Evolutionary conservation across 2,329 filamentous ascomycete genomes (phyloP).

Genomic region (Fusarium begoniae): DNA sequence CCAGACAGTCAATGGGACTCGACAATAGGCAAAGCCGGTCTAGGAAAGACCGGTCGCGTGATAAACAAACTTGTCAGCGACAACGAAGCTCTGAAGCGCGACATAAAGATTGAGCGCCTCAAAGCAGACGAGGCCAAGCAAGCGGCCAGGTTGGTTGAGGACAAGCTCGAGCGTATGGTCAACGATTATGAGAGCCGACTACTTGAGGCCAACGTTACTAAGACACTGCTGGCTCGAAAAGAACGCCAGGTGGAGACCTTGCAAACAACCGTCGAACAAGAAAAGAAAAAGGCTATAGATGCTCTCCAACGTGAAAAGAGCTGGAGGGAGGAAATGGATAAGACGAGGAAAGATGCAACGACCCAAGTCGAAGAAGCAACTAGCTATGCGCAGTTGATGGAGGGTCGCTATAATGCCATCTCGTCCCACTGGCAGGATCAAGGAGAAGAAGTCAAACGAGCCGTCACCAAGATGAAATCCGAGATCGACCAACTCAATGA

Average conservation of each 20-base stretch:
- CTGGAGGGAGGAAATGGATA: constrained; percentile 73
- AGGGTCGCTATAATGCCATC: constrained; percentile 75
- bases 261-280: constrained; percentile 69
- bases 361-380: constrained; percentile 73
- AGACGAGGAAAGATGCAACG: constrained; percentile 66
- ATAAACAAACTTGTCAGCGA: constrained; percentile 85
- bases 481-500: constrained; percentile 65
- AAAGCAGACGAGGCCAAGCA: constrained; percentile 77
- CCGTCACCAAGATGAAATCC: constrained; percentile 58
- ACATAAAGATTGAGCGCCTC: constrained; percentile 72
- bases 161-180: constrained; percentile 74
- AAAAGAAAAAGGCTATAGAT: constrained; percentile 68
- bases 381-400: constrained; percentile 71
- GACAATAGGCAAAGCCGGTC: constrained; percentile 73
- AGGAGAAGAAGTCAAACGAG: constrained; percentile 67
- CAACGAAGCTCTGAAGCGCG: constrained; percentile 79
- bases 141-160: constrained; percentile 72
- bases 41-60: constrained; percentile 79
- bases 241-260: constrained; percentile 79
- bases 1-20: constrained; percentile 65
- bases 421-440: constrained; percentile 73
- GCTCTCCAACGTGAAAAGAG: constrained; percentile 68
- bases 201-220: constrained; percentile 76
- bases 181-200: constrained; percentile 75
- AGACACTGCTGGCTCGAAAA: constrained; percentile 74